Base-by-base conservation (phyloP, 2,329 filamentous ascomycete genomes). In the Coniochaeta hoffmannii region DNA sequence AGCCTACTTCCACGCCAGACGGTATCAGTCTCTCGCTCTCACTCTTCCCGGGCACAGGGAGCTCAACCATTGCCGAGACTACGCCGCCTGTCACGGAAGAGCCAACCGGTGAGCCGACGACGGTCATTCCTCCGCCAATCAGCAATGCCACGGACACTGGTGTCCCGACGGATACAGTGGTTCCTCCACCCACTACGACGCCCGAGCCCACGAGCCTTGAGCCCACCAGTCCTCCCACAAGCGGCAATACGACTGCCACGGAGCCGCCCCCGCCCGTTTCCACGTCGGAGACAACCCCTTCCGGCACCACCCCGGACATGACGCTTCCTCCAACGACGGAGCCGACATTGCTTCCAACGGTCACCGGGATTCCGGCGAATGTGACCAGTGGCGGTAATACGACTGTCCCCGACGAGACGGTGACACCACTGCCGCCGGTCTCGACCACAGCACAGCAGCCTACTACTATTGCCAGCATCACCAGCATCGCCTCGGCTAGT, bases 331-430 rank as follows among this genome's bases (percentile, higher is more conserved):
- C 54, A 15, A 30, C 49, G 24, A 35, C 54, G 11, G 34, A 53
- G 10, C 34, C 50, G 15, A 24, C 55, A 9, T 14, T 30, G 8
- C 50, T 44, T 15, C 53, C 53, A 5, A 46, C 35, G 4, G 38
- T 24, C 12, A 30, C 30, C 14, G 3, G 50, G 10, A 41, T 32
- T 38, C 11, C 19, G 30, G 41, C 57, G 53, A 57, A 59, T 28
- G 61, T 61, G 3, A 57, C 59, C n/a, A 56, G 62, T 8, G 59
- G 60, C 55, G 62, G 53, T 54, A 63, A 64, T 30, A 70, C 56
- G 59, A 62, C 67, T 54, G 60, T 64, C 28, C 36, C 53, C 9
- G 22, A n/a, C n/a, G n/a, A 53, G 28, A 52, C 53, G 17, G 2
- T 46, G 4, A 49, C 51, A 15, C 36, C 49, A 50, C 19, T 22